Conservation (phyloP, 805 yeast genomes). For the Candida berthetii region DNA sequence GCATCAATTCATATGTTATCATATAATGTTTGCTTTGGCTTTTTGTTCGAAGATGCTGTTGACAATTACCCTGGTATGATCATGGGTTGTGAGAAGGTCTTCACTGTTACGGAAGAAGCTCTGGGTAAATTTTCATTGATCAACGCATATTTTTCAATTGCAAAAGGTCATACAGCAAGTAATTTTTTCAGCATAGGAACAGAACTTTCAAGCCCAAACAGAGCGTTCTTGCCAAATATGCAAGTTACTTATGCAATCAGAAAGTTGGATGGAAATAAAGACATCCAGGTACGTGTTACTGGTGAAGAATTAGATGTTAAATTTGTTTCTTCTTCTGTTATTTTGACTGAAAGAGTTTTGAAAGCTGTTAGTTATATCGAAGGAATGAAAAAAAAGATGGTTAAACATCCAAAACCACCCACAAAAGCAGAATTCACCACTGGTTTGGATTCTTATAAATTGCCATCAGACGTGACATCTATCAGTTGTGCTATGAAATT, state of each 20-base stretch:
- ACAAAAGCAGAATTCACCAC: not conserved
- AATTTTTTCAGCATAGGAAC: slow-evolving; percentile 41
- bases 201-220: slow-evolving; percentile 42
- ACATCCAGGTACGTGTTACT: slow-evolving; percentile 42
- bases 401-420: slow-evolving; percentile 3
- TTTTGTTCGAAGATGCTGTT: slow-evolving; percentile 53
- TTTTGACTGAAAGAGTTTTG: slow-evolving; percentile 45
- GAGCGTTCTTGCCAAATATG: slow-evolving; percentile 66
- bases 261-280: slow-evolving; percentile 20
- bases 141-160: slow-evolving; percentile 67
- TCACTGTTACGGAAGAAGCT: slow-evolving; percentile 53
- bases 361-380: slow-evolving; percentile 41
- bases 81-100: slow-evolving; percentile 69
- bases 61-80: slow-evolving; percentile 61
- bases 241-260: slow-evolving; percentile 44
- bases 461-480: slow-evolving; percentile 23
- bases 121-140: slow-evolving; percentile 64
- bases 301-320: slow-evolving; percentile 71
- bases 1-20: slow-evolving; percentile 54
- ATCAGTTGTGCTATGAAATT: slow-evolving; percentile 49
- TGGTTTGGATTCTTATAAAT: slow-evolving; percentile 9
- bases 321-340: slow-evolving; percentile 49
- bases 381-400: slow-evolving; percentile 17
- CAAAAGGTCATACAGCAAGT: slow-evolving; percentile 50
- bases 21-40: slow-evolving; percentile 67